Conservation (phyloP, 805 yeast genomes). For the Suhomyces vadensis region DNA sequence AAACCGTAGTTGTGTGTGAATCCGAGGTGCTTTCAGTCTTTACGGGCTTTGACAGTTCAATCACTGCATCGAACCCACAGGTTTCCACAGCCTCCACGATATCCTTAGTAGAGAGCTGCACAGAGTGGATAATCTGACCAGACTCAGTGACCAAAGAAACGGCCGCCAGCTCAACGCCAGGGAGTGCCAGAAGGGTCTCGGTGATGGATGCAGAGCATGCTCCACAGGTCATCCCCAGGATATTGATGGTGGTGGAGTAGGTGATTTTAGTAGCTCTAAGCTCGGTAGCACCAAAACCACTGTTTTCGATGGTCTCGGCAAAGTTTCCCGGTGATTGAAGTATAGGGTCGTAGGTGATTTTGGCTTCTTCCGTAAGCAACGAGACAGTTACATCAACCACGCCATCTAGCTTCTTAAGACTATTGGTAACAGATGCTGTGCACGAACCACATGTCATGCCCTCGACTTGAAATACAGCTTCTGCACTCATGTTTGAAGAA, state of each 20-base stretch:
- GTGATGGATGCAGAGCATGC: constrained; percentile 75
- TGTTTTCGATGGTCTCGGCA: constrained; percentile 26
- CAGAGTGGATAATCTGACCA: constrained; percentile 57
- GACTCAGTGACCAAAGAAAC: constrained; percentile 79
- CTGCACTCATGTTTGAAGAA: constrained; percentile 3
- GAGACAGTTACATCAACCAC: constrained; percentile 22
- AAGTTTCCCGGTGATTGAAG: constrained; percentile 9
- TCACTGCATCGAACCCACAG: constrained; percentile 38
- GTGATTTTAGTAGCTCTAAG: neutral
- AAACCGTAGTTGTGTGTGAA: constrained; percentile 5
- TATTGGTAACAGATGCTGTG: constrained; percentile 23
- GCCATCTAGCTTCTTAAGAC: constrained; percentile 15
- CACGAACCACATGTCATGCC: constrained; percentile 34
- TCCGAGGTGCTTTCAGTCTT: neutral
- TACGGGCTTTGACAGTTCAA: constrained; percentile 5
- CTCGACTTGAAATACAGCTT: constrained; percentile 11
- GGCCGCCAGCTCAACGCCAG: constrained; percentile 54
- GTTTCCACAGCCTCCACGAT: constrained; percentile 65
- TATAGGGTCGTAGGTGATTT: constrained; percentile 18
- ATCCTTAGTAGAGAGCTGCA: constrained; percentile 29
- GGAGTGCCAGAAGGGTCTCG: constrained; percentile 46
- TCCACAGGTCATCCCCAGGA: constrained; percentile 90
- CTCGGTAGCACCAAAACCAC: constrained; percentile 59
- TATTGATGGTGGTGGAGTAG: constrained; percentile 14
- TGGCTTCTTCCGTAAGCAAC: constrained; percentile 30